Percentiles rank a stretch among this genome's conserved stretches.
Evolutionary conservation across 2,329 filamentous ascomycete species (phyloP).

Genomic region (Xylariaceae sp.): DNA sequence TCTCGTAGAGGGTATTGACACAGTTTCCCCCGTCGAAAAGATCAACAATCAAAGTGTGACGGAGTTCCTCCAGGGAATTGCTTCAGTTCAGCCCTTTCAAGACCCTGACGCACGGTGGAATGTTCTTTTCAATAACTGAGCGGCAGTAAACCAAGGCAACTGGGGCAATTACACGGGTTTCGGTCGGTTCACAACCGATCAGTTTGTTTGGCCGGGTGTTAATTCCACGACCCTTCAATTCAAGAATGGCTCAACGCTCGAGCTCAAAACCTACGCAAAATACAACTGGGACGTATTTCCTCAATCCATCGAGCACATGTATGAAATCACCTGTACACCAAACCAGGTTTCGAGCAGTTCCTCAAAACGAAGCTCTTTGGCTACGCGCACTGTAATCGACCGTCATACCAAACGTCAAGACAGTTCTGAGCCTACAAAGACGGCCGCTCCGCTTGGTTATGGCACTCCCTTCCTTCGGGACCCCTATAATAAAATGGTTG

Average conservation of each 20-base stretch:
- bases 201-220: conserved; percentile 3
- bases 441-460: not conserved
- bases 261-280: not conserved
- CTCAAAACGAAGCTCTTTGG: too few species aligned
- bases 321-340: too few species aligned
- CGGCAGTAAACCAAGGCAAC: not conserved
- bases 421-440: conserved; percentile 1
- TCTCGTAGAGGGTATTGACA: not conserved
- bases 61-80: not conserved
- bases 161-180: not conserved
- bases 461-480: conserved; percentile 3
- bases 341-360: too few species aligned
- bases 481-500: conserved; percentile 8
- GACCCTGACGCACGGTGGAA: conserved; percentile 11
- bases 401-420: not conserved
- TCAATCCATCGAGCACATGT: too few species aligned
- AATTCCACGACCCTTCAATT: conserved; percentile 2
- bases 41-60: conserved; percentile 9
- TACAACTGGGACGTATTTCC: conserved; percentile 1
- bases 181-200: not conserved
- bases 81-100: not conserved
- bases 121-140: not conserved
- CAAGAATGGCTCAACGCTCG: conserved; percentile 2
- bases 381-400: not conserved
- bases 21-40: not conserved